Conservation (phyloP, 1,139 yeast species). For the Hyphopichia buzzinii region DNA sequence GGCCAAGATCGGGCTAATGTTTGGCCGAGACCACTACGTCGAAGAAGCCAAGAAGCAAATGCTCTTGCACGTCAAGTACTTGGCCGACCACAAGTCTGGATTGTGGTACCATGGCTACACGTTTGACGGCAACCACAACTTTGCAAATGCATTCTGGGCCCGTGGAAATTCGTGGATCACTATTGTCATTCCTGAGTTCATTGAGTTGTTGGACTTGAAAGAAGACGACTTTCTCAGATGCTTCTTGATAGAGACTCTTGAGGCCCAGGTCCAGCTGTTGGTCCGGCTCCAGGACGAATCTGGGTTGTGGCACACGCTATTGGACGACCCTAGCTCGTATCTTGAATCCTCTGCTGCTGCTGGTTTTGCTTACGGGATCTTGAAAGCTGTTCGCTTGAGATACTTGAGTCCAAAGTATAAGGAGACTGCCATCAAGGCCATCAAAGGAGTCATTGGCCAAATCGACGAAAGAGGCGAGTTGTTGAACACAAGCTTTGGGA, state of each 20-base stretch:
- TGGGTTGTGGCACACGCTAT: conserved; percentile 32
- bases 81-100: conserved; percentile 26
- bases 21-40: conserved; percentile 24
- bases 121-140: conserved; percentile 29
- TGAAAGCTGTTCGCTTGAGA: conserved; percentile 24
- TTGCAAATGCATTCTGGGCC: conserved; percentile 35
- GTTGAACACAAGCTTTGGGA: conserved; percentile 31
- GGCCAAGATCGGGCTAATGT: conserved; percentile 27
- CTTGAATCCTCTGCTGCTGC: conserved; percentile 34
- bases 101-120: conserved; percentile 32
- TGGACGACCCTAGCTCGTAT: conserved; percentile 28
- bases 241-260: conserved; percentile 23
- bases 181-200: conserved; percentile 33
- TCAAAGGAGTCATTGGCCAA: conserved; percentile 24
- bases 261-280: conserved; percentile 24
- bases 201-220: conserved; percentile 25
- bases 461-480: conserved; percentile 27
- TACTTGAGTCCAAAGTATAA: conserved; percentile 20
- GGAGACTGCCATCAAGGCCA: conserved; percentile 20
- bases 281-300: conserved; percentile 20
- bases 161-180: conserved; percentile 36
- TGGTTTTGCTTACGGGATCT: conserved; percentile 34
- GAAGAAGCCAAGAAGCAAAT: conserved; percentile 34
- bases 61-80: conserved; percentile 28
- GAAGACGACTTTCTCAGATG: conserved; percentile 21